These are phyloP conservation scores for Hanseniaspora mollemarum DNA, from an alignment of 805 yeast genomes.

Conservation along the genomic window DNA sequence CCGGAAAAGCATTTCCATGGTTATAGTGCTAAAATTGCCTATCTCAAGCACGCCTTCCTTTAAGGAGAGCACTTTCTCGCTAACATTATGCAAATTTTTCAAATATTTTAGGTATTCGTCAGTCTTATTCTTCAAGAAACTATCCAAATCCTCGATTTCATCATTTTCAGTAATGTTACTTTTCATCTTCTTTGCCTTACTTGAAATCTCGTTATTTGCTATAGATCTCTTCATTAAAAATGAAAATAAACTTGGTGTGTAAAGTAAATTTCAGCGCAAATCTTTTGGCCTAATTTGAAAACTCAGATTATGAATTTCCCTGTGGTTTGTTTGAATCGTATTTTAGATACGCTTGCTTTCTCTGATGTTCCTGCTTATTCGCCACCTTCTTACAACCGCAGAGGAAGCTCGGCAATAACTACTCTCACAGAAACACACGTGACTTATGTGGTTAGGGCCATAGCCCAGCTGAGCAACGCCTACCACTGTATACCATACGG, in stretches of 20 bases:
- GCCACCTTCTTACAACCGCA: too few species aligned
- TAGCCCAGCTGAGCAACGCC: too few species aligned
- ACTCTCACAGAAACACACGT: too few species aligned
- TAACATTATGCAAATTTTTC: neutral
- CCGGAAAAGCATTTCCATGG: constrained; percentile 1
- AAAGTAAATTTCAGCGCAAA: too few species aligned
- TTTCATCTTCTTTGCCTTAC: neutral
- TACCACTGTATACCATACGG: too few species aligned
- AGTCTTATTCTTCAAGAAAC: neutral
- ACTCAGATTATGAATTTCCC: too few species aligned
- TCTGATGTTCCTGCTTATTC: too few species aligned
- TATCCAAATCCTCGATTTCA: neutral
- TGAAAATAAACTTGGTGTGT: neutral
- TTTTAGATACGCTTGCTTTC: too few species aligned
- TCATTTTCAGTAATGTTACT: neutral
- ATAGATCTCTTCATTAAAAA: neutral
- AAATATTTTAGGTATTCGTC: neutral
- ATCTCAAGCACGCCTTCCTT: neutral
- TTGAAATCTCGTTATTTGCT: neutral
- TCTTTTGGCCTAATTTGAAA: too few species aligned
- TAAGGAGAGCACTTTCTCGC: neutral
- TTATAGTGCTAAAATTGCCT: neutral
- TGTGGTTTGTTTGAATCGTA: too few species aligned
- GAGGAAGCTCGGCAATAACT: too few species aligned
- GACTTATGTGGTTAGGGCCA: too few species aligned